These are phyloP conservation scores for Fusarium nurragi DNA, from an alignment of 2,329 filamentous ascomycete genomes.

Conservation along the genomic window DNA sequence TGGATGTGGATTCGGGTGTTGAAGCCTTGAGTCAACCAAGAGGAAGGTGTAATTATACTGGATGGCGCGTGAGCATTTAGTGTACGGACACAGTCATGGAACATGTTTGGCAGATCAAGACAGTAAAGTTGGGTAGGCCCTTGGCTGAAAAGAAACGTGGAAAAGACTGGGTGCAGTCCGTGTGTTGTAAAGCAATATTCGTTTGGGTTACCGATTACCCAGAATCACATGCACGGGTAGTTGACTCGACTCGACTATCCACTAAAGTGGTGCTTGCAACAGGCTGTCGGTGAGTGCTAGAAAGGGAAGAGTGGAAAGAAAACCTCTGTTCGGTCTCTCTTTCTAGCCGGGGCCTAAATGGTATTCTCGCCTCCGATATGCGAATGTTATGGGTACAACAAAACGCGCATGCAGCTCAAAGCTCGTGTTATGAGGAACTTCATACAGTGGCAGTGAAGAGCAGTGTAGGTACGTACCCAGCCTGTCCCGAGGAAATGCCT, in stretches of 20 bases:
- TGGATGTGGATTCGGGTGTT: conserved; percentile 5
- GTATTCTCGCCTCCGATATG: conserved; percentile 19
- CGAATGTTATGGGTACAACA: neutral
- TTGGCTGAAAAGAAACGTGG: neutral
- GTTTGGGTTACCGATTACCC: neutral
- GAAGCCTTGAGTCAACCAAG: neutral
- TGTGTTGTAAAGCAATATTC: neutral
- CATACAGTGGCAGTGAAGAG: neutral
- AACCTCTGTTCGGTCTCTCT: neutral
- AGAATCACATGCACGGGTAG: conserved; percentile 27
- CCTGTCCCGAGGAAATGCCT: neutral
- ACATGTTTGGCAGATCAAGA: neutral
- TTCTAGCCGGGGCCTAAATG: neutral
- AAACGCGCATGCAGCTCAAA: neutral
- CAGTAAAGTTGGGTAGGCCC: neutral
- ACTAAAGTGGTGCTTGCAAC: conserved; percentile 16
- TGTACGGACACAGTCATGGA: neutral
- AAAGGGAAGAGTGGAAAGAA: neutral
- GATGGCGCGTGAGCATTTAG: neutral
- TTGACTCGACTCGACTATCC: neutral
- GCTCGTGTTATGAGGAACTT: neutral
- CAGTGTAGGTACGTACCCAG: neutral
- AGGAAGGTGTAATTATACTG: neutral
- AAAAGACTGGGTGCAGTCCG: neutral
- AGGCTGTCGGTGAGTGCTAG: conserved; percentile 1